Base-by-base conservation (phyloP, 2,329 filamentous ascomycete species). In the Colletotrichum viniferum region DNA sequence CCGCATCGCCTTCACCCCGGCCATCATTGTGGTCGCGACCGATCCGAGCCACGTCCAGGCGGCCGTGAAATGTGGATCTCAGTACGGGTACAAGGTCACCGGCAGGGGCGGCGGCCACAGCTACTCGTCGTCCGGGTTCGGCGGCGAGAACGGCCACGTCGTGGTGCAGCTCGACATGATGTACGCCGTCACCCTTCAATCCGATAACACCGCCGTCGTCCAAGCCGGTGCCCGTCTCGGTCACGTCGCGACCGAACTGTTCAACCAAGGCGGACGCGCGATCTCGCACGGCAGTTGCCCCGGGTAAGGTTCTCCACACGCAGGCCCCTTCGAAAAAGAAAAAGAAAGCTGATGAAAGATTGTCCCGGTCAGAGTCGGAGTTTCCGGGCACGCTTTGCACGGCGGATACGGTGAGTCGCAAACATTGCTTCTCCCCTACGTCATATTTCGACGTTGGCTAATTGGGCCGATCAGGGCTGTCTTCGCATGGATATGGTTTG, bases 241-340 rank as follows among this genome's bases (percentile, higher is more conserved):
- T 0, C 85, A 88, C 66, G 83, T 88, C 8, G 86, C 86, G 0
- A 79, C 75, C 5, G 83, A 86, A 75, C 79, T 88, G 5, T 85
- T 83, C 64, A 78, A 80, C 18, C 82, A 87, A 66, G 84, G 83
- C 0, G 78, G 74, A 77, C 86, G 80, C 16, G 88, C 86, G 3
- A 81, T 90, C 5, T 82, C 86, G 30, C 88, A 90, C 64, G 88
- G 89, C n/a, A 89, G 88, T 2, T 90, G 89, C 76, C 88, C 89
- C 5, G 87, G 85, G 88, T 88, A 78, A 81, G 85, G 75, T 63
- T 14, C 26, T 38, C 5, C 24, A 14, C 3, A 9, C 24, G 24
- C 24, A 38, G 12, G 12, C 16, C 12, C 16, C 4, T 61, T 21
- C 2, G 6, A 28, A 13, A 12, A 69, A 32, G 26, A 5, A 48